These are phyloP conservation scores for Symbiodinium pilosum DNA, from an alignment of 73 alveolate species.

Conservation along the genomic window DNA sequence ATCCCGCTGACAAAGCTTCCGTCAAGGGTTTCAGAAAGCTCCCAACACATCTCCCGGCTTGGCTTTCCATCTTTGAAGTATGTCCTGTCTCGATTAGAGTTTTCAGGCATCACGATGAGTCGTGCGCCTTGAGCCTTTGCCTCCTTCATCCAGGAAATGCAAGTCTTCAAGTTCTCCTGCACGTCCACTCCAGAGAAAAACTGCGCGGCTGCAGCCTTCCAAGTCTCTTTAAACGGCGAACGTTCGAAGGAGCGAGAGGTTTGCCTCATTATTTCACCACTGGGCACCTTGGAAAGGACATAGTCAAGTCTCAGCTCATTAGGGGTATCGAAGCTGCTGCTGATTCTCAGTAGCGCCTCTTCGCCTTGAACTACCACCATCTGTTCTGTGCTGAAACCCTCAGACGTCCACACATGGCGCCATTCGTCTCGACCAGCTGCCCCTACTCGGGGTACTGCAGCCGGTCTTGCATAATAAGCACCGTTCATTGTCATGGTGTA, in stretches of 20 bases:
- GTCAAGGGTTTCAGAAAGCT: slow-evolving; percentile 24
- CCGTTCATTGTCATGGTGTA: not conserved
- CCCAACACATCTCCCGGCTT: slow-evolving; percentile 34
- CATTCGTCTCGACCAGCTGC: not conserved
- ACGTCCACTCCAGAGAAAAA: slow-evolving; percentile 75
- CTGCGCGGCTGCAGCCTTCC: slow-evolving; percentile 81
- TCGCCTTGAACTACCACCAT: not conserved
- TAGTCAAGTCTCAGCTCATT: not conserved
- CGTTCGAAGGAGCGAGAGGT: not conserved
- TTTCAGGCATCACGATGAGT: slow-evolving; percentile 78
- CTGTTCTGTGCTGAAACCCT: not conserved
- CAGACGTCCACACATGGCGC: not conserved
- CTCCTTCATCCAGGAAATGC: slow-evolving; percentile 58
- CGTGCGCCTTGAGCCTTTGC: slow-evolving; percentile 58
- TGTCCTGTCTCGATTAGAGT: slow-evolving; percentile 73
- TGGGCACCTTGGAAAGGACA: not conserved
- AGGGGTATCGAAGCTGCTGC: not conserved
- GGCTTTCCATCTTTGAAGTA: slow-evolving; percentile 90
- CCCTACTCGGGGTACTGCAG: not conserved
- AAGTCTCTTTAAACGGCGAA: not conserved
- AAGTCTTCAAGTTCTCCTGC: slow-evolving; percentile 45
- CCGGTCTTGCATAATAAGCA: not conserved
- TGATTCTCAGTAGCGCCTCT: not conserved
- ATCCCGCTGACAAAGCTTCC: slow-evolving; percentile 48
- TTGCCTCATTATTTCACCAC: not conserved